A percentile compares a stretch with the other conserved stretches of the same genome.
phyloP scores from a whole-genome alignment of 1,139 yeast genomes.

The Zygoascus sp. region DNA sequence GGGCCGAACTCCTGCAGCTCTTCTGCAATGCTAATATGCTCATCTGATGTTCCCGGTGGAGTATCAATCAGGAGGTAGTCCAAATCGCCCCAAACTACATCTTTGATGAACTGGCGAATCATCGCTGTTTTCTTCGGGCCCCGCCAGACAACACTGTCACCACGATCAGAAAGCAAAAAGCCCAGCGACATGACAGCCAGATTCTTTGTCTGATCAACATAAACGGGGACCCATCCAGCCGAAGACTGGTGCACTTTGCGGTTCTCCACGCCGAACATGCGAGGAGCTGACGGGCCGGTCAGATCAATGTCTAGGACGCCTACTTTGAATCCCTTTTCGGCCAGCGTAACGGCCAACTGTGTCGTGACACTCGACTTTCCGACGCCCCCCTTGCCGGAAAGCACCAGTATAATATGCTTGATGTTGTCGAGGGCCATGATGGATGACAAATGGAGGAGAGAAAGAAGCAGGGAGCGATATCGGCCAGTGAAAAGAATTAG shows the following conservation, averaged over 20 bases:
- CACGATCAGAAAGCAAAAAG: conserved; percentile 74
- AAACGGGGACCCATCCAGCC: conserved; percentile 91
- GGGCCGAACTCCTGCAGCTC: conserved; percentile 70
- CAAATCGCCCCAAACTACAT: conserved; percentile 80
- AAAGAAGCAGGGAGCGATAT: background rate
- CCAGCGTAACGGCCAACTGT: conserved; percentile 79
- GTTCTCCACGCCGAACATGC: conserved; percentile 90
- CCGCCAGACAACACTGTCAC: conserved; percentile 94
- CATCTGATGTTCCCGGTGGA: conserved; percentile 98
- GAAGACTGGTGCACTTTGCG: conserved; percentile 76
- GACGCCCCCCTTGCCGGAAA: conserved; percentile 97
- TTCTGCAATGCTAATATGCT: conserved; percentile 95
- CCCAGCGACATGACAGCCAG: conserved; percentile 82
- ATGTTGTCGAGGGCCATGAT: conserved; percentile 39
- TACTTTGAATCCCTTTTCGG: conserved; percentile 64
- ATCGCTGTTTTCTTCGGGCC: conserved; percentile 98
- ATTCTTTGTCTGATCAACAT: conserved; percentile 35
- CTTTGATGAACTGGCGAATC: conserved; percentile 88
- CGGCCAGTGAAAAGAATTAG: too few species aligned
- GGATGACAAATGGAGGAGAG: background rate
- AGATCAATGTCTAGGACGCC: conserved; percentile 94
- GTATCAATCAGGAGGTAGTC: conserved; percentile 91
- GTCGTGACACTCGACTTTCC: conserved; percentile 96
- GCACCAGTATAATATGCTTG: conserved; percentile 72
- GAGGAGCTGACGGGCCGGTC: conserved; percentile 94